Base-by-base conservation (phyloP, 2,329 filamentous ascomycete species). In the Aspergillus sergii region DNA sequence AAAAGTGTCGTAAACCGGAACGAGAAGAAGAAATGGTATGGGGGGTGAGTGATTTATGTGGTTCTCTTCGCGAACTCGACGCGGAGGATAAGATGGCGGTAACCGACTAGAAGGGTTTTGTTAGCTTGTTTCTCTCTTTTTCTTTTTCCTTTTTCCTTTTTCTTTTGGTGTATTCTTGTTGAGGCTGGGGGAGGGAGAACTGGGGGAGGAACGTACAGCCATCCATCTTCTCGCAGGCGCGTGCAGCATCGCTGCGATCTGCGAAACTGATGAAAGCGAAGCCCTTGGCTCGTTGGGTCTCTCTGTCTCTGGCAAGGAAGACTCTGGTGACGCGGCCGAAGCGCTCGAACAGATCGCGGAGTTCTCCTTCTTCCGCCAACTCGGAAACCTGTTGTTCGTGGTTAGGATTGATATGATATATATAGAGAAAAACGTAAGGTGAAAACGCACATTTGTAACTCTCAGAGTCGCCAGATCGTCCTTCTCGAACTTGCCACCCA, bases 211-310 rank as follows among this genome's bases (percentile, higher is more conserved):
- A 84, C 85, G 79, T 83, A 87, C 84, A 97, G 75, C 95, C 95
- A 81, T 99, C 95, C 92, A 99, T 94, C 87, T 97, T 97, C 83
- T 91, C 90, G 83, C 92, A 96, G 46, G 95, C 95, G 83, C 91
- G 92, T 72, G 92, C 91, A 71, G 95, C 95, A 80, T 99, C 95
- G 71, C 85, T 81, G 71, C 95, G 86, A 79, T 99, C 95, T 64
- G 91, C 92, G 77, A 95, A 99, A 80, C 92, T 96, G 85, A 99
- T 96, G 80, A 99, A 99, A 30, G 96, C 96, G 79, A 99, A 99
- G 67, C 95, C 95, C 88, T 99, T 99, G 72, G 95, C 95, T 78
- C 94, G 84, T 65, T 93, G 92, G 46, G 95, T 99, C 74, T 99
- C 95, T 78, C 95, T 86, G 83, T 99, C 95, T 86, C 97, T 98